phyloP scores from a whole-genome alignment of 2,329 filamentous ascomycete genomes.

The Pseudovirgaria hyperparasitica region DNA sequence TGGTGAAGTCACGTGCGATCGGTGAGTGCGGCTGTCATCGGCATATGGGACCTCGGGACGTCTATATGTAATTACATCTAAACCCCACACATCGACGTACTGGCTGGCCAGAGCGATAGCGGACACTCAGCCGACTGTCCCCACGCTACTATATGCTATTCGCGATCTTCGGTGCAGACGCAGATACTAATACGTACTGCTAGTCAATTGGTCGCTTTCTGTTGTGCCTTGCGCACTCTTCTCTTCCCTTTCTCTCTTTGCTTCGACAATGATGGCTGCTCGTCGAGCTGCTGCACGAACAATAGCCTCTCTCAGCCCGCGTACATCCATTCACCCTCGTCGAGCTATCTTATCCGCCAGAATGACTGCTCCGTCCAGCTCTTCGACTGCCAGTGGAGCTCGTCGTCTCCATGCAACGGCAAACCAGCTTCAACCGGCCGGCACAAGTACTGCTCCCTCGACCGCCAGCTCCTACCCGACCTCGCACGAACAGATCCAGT shows the following conservation, averaged over 20 bases:
- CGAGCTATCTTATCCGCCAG: conserved; percentile 21
- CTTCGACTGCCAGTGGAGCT: conserved; percentile 25
- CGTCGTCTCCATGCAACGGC: conserved; percentile 43
- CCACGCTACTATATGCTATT: too few species aligned
- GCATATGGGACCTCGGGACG: too few species aligned
- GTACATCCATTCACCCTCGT: conserved; percentile 20
- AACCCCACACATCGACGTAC: too few species aligned
- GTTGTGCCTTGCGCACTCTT: conserved; percentile 3
- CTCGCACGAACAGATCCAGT: conserved; percentile 56
- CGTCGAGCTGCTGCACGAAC: conserved; percentile 30
- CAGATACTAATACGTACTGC: conserved; percentile 3
- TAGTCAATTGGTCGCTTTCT: conserved; percentile 5
- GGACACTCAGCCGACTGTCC: too few species aligned
- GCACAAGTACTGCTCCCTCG: conserved; percentile 35
- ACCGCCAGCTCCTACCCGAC: conserved; percentile 50
- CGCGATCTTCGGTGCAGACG: conserved; percentile 4
- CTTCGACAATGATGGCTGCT: conserved; percentile 26
- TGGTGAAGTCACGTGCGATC: too few species aligned
- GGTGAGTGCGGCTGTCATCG: too few species aligned
- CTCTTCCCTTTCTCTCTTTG: conserved; percentile 8
- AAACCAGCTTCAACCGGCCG: conserved; percentile 35
- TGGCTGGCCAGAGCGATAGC: too few species aligned
- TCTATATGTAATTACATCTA: too few species aligned
- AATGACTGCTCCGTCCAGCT: conserved; percentile 25
- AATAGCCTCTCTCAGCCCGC: conserved; percentile 27